phyloP scores from a whole-genome alignment of 805 yeast species.

The Barnettozyma populi region DNA sequence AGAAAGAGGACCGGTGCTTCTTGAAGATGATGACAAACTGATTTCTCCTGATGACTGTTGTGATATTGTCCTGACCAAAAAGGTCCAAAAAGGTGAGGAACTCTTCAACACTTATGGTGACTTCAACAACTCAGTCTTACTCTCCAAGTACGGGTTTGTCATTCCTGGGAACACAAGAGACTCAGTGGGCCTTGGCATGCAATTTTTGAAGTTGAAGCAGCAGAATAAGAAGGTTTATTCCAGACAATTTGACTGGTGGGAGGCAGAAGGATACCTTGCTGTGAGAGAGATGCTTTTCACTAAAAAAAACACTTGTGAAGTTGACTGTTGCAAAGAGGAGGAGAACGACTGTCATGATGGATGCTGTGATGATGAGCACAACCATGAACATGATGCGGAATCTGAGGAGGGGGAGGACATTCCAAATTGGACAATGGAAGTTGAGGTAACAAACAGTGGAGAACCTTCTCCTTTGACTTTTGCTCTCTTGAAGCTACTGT shows the following conservation, averaged over 20 bases:
- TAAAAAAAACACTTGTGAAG: constrained; percentile 11
- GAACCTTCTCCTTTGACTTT: constrained; percentile 39
- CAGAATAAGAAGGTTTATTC: constrained; percentile 30
- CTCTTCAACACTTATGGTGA: constrained; percentile 83
- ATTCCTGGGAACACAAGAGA: constrained; percentile 50
- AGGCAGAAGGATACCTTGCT: constrained; percentile 37
- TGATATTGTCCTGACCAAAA: constrained; percentile 51
- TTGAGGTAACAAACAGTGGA: constrained; percentile 37
- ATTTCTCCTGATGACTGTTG: constrained; percentile 54
- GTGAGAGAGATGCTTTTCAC: constrained; percentile 12
- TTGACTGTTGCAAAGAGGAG: constrained; percentile 14
- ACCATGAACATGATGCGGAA: constrained; percentile 2
- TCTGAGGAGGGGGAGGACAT: constrained; percentile 16
- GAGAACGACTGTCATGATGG: constrained; percentile 15
- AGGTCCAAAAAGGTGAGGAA: constrained; percentile 48
- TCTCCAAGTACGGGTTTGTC: constrained; percentile 78
- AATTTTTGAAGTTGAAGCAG: constrained; percentile 33
- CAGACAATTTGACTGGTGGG: constrained; percentile 44
- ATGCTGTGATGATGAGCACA: constrained; percentile 8
- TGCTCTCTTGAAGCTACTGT: constrained; percentile 35
- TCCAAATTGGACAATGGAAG: constrained; percentile 41
- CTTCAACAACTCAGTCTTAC: constrained; percentile 54
- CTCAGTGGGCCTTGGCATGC: constrained; percentile 50
- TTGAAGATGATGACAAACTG: constrained; percentile 28
- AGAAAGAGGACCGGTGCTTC: constrained; percentile 20